Conservation (phyloP, 495 filamentous ascomycete species). For the Penicillium paxilli region DNA sequence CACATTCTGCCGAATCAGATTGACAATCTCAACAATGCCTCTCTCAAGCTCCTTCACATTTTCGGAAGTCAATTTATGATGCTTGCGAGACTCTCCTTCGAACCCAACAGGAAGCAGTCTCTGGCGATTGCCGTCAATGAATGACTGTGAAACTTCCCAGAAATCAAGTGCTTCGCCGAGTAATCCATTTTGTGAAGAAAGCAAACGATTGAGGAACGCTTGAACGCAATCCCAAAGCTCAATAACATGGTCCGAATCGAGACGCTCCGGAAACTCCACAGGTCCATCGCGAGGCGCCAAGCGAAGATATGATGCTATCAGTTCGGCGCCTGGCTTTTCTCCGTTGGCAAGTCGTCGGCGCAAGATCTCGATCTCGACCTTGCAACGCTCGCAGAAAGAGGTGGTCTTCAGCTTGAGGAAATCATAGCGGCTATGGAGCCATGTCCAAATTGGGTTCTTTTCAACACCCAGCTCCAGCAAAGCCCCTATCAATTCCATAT, state of each 20-base stretch:
- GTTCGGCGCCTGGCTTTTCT: constrained; percentile 67
- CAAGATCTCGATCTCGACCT: constrained; percentile 88
- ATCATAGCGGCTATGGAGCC: constrained; percentile 86
- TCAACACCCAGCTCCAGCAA: constrained; percentile 89
- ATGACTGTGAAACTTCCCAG: constrained; percentile 88
- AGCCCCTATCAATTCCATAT: constrained; percentile 86
- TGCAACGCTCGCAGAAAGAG: constrained; percentile 74
- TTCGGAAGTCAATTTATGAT: constrained; percentile 76
- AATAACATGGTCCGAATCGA: constrained; percentile 75
- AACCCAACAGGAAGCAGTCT: constrained; percentile 77
- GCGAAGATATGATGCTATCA: constrained; percentile 71
- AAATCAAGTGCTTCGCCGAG: constrained; percentile 89
- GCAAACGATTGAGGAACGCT: constrained; percentile 62
- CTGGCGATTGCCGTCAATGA: constrained; percentile 85
- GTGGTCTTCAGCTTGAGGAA: constrained; percentile 82
- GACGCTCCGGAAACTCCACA: constrained; percentile 50
- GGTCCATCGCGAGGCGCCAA: constrained; percentile 63
- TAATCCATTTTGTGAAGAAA: constrained; percentile 73
- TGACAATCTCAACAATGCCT: constrained; percentile 76
- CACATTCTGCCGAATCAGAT: constrained; percentile 76
- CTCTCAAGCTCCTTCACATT: constrained; percentile 72
- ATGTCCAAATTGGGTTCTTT: constrained; percentile 94
- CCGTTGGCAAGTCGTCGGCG: constrained; percentile 73
- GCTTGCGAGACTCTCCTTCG: constrained; percentile 77
- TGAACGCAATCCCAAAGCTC: constrained; percentile 89